Evolutionary conservation across 148 eudicot genomes (phyloP), one percentile per base, ranked within the genome.

Genomic region (Dysphania ambrosioides): DNA sequence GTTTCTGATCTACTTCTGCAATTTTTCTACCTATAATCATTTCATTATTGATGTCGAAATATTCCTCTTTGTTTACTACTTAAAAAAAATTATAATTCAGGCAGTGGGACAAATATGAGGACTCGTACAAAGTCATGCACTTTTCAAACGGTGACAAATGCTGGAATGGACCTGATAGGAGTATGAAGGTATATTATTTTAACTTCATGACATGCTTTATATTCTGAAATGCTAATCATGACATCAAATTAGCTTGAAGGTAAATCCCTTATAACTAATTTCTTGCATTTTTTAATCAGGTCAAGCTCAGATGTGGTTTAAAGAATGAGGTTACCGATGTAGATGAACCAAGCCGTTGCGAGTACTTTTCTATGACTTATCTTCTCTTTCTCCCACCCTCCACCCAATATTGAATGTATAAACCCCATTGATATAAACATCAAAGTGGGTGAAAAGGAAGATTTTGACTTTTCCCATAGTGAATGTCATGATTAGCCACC

Each of bases 311-410:
- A 81, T 95, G 98, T 79, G 97, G 98, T 68, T 81, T 92, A 84
- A 88, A 88, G 77, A 92, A 88, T 71, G 97, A 88, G 85, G 81
- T 89, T 27, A 78, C 89, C 29, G 98, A 95, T 78, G 88, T 95
- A 69, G 98, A 83, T 72, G 98, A 95, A 79, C 98, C 98, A 76
- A 95, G 98, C 85, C 98, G 98, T 82, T 95, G 98, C 97, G 98
- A 95, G 98, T 95, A 92, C 65, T 71, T 44, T 65, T 56, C 73
- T 78, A 7, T 16, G 1, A 23, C 8, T 36, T 19, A 26, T 21
- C 35, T 47, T 40, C 21, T 16, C 35, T 21, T n/a, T 15, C 15
- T 3, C 30, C 30, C 1, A 4, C 55, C 30, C 9, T 3, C 56
- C 53, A 23, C 47, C n/a, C n/a, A n/a, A n/a, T n/a, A n/a, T n/a